Percentiles rank a stretch among this genome's conserved stretches.
Evolutionary conservation across 345 rosid genomes (phyloP).

Genomic region (Sonneratia caseolaris): DNA sequence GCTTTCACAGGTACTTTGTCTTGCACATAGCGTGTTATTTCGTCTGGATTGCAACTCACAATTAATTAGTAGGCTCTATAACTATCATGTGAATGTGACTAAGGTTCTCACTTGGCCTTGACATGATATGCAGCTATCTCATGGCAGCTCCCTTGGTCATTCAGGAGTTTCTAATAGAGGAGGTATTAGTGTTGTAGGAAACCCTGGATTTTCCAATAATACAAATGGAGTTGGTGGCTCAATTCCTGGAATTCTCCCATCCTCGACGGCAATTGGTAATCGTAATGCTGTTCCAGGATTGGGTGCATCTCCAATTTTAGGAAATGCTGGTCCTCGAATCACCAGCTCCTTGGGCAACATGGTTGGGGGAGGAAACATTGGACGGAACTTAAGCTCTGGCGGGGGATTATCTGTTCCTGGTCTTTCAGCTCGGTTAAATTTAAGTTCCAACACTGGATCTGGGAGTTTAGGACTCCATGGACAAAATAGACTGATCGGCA

Average conservation of each 20-base stretch:
- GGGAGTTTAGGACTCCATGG: conserved; percentile 74
- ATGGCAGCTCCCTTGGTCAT: conserved; percentile 83
- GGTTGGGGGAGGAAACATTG: conserved; percentile 87
- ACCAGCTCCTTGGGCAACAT: conserved; percentile 73
- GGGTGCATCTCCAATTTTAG: conserved; percentile 89
- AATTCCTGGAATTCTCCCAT: conserved; percentile 91
- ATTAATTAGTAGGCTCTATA: not conserved
- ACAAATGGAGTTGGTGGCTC: conserved; percentile 89
- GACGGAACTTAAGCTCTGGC: conserved; percentile 76
- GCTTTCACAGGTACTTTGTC: conserved; percentile 69
- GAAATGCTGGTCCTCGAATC: conserved; percentile 78
- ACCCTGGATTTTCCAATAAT: conserved; percentile 73
- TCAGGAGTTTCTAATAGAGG: conserved; percentile 90
- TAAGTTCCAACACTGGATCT: conserved; percentile 69
- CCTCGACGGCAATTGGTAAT: conserved; percentile 75
- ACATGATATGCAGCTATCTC: conserved; percentile 65
- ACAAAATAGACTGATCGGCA: conserved; percentile 79
- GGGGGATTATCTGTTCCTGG: conserved; percentile 86
- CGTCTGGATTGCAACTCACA: not conserved
- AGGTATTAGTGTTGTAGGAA: conserved; percentile 80
- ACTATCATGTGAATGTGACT: not conserved
- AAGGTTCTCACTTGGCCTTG: not conserved
- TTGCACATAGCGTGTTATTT: conserved; percentile 4
- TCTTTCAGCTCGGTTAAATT: conserved; percentile 72
- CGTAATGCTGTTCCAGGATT: conserved; percentile 74